Conservation (phyloP, 257 asterid species). For the Leptodermis oblonga region DNA sequence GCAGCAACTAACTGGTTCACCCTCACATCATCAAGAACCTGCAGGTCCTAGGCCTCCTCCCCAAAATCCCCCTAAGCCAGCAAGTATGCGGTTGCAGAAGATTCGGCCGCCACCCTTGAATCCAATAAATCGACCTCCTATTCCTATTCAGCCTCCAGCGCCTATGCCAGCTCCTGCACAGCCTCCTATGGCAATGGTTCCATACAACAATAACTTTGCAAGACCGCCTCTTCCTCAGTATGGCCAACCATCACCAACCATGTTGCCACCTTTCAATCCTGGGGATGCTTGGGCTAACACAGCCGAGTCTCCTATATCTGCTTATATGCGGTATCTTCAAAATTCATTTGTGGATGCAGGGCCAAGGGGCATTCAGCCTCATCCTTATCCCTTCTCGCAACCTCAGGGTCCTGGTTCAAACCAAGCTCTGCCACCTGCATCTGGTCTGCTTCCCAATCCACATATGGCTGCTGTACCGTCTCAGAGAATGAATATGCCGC, state of each 20-base stretch:
- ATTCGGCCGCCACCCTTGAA: constrained; percentile 86
- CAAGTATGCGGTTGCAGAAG: constrained; percentile 65
- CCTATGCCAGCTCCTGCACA: constrained; percentile 37
- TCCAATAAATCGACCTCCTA: constrained; percentile 56
- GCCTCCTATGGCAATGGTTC: constrained; percentile 30
- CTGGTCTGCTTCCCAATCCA: constrained; percentile 43
- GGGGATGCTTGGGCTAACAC: constrained; percentile 70
- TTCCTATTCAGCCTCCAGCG: constrained; percentile 46
- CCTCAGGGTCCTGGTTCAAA: constrained; percentile 32
- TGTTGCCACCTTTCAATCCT: constrained; percentile 50
- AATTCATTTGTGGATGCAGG: constrained; percentile 60
- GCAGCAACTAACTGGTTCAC: constrained; percentile 88
- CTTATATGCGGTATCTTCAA: constrained; percentile 86
- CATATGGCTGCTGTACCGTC: constrained; percentile 36
- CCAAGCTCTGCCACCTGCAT: constrained; percentile 24
- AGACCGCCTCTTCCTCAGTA: constrained; percentile 51
- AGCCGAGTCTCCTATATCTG: constrained; percentile 81
- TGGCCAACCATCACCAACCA: constrained; percentile 46
- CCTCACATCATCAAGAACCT: constrained; percentile 49
- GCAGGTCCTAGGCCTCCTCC: constrained; percentile 55
- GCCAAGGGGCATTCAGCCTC: constrained; percentile 37
- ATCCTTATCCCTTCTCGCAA: constrained; percentile 30
- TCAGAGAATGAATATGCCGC: constrained; percentile 50
- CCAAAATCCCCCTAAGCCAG: constrained; percentile 57
- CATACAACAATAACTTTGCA: constrained; percentile 40